Base-by-base conservation (phyloP, 179 eudicot species). In the Kewa caespitosa region DNA sequence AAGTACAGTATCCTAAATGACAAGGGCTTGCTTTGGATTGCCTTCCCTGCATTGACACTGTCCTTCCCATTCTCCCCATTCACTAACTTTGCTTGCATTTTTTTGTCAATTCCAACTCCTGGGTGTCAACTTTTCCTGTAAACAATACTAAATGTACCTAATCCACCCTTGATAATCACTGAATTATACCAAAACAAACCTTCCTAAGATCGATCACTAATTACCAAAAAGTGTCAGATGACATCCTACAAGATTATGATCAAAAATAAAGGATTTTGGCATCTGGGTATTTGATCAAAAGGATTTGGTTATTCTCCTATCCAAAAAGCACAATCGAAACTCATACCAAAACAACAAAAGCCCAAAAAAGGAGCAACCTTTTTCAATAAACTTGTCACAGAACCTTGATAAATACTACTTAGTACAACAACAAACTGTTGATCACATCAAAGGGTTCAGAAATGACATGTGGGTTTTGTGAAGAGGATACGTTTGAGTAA, bases 11-110 rank as follows among this genome's bases (percentile, higher is more conserved):
- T 74, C 55, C 73, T 78, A 27, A 77, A 63, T 39, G 88, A 76
- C 52, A 75, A 48, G 15, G 83, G 82, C 62, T 72, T 81, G 46
- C 43, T 76, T 33, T 74, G 77, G 27, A 76, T 52, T 55, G 67
- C 33, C 69, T 80, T 83, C 13, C 63, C 67, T 31, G 78, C 38
- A 28, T 25, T 64, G 15, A 61, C 3, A 62, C 25, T 37, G 32
- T 82, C 84, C 75, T 77, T 79, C 27, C 78, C 85, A 50, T 80
- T 78, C 39, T 78, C 84, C 25, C 70, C 78, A 67, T 52, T 75
- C 39, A 66, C 42, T 62, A 69, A 39, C 52, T 61, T 68, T 17
- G 74, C 28, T 64, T 74, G 76, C 86, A 85, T 83, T 75, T 70
- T n/a, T 85, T 28, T 38, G 42, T 48, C 59, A 66, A 62, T 67